Conservation (phyloP, 768 basidiomycete species). For the Serpula lacrymans region DNA sequence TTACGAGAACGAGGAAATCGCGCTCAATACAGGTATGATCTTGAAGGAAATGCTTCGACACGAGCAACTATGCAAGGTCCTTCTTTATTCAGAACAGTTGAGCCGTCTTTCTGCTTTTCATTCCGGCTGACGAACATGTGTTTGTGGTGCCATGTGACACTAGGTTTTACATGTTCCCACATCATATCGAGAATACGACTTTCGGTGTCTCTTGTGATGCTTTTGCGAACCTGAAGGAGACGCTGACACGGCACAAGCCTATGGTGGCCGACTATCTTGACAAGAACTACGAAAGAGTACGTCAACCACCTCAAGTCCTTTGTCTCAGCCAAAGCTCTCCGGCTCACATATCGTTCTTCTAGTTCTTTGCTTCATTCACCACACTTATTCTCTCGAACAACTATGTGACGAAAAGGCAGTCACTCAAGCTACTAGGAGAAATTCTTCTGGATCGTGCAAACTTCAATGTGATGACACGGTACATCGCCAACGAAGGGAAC, state of each 20-base stretch:
- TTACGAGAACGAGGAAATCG: slow-evolving; percentile 94
- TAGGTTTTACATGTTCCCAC: slow-evolving; percentile 95
- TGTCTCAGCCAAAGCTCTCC: not conserved
- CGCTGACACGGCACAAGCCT: slow-evolving; percentile 91
- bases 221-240: slow-evolving; percentile 97
- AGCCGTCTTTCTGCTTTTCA: slow-evolving; percentile 29
- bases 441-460: slow-evolving; percentile 97
- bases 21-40: slow-evolving; percentile 97
- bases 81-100: slow-evolving; percentile 94
- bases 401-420: slow-evolving; percentile 99
- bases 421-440: slow-evolving; percentile 95
- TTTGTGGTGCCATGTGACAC: not conserved
- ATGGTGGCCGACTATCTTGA: slow-evolving; percentile 98
- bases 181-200: slow-evolving; percentile 95
- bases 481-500: slow-evolving; percentile 93
- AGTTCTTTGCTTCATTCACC: slow-evolving; percentile 97
- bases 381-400: slow-evolving; percentile 90
- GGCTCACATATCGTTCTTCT: slow-evolving; percentile 1
- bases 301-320: slow-evolving; percentile 20
- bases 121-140: slow-evolving; percentile 6
- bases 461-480: slow-evolving; percentile 97
- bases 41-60: slow-evolving; percentile 95
- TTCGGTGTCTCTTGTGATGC: slow-evolving; percentile 99
- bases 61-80: slow-evolving; percentile 84
- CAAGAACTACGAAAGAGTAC: slow-evolving; percentile 92